Evolutionary conservation across 306 rosid genomes (phyloP).

Genomic region (Fragaria vesca): DNA sequence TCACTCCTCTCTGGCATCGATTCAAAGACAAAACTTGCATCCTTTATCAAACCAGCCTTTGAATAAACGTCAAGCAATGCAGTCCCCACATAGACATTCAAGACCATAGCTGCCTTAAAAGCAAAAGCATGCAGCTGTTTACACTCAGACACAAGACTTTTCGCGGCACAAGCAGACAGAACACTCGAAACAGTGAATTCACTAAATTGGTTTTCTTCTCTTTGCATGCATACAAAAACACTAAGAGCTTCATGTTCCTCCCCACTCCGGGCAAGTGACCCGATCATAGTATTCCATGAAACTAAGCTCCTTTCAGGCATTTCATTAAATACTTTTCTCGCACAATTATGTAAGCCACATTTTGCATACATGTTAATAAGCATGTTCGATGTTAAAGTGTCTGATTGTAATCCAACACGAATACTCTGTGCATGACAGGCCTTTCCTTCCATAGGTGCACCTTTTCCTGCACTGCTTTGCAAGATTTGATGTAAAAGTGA

Average conservation of each 20-base stretch:
- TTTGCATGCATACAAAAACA: constrained; percentile 59
- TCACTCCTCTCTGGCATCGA: constrained; percentile 61
- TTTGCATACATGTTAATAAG: constrained; percentile 72
- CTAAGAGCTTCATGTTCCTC: constrained; percentile 58
- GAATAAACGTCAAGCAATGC: constrained; percentile 78
- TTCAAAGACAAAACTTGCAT: constrained; percentile 57
- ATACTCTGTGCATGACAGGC: constrained; percentile 67
- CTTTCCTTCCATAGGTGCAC: constrained; percentile 45
- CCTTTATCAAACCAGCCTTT: constrained; percentile 59
- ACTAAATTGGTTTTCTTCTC: constrained; percentile 58
- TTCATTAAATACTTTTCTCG: constrained; percentile 54
- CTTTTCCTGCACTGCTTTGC: constrained; percentile 56
- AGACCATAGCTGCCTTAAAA: constrained; percentile 58
- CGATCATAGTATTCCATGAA: constrained; percentile 85
- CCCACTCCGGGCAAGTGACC: constrained; percentile 55
- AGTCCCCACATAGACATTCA: constrained; percentile 79
- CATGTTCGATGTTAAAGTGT: constrained; percentile 65
- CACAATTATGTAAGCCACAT: constrained; percentile 49
- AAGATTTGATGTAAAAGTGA: constrained; percentile 49
- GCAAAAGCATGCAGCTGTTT: constrained; percentile 71
- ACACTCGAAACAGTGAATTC: constrained; percentile 88
- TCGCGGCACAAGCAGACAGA: constrained; percentile 67
- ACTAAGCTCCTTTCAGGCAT: constrained; percentile 74
- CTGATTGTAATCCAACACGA: constrained; percentile 47
- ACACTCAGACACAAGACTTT: constrained; percentile 55